Base-by-base conservation (phyloP, 2,329 filamentous ascomycete genomes). In the Podosphaera fusca region DNA sequence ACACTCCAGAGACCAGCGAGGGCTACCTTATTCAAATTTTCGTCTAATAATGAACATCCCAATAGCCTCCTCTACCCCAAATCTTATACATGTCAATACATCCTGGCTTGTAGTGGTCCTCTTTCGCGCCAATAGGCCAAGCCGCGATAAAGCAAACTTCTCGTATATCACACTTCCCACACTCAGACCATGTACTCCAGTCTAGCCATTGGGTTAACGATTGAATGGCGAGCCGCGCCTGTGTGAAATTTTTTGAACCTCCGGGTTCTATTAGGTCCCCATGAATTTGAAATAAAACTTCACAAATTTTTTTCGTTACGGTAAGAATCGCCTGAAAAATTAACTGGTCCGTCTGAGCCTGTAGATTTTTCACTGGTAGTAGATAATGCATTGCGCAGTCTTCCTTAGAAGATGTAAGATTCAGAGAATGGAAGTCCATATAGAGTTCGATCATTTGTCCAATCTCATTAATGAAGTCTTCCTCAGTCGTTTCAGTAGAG, bases 91-190 rank as follows among this genome's bases (percentile, higher is more conserved):
- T 49, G 8, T 69, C 66, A 55, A 64, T 62, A 57, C 76, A 79
- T 38, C 65, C 63, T 4, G 77, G 76, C 47, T 68, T 64, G 36
- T 70, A 71, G 61, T 80, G 76, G 63, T 83, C 79, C 33, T 77
- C 71, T 0, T 68, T 63, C 0, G 67, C 70, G 0, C 80, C 80
- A 64, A 74, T 70, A 0, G 80, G 80, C 79, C 79, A 84, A 63
- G 83, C 80, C 1, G 79, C 78, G n/a, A 82, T 70, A 51, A 78
- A 73, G 59, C 79, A 79, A 2, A 80, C 66, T 65, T 83, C 74
- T 50, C 77, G 71, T 6, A 71, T 69, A 0, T 62, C 66, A 63
- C 81, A 84, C 0, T 71, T 70, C 5, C 70, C 68, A 55, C 78
- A 78, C 55, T 74, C 70, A 61, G 77, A 80, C 78, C 78, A 83